phyloP scores from a whole-genome alignment of 2,329 filamentous ascomycete species.

The Aspergillus texensis region DNA sequence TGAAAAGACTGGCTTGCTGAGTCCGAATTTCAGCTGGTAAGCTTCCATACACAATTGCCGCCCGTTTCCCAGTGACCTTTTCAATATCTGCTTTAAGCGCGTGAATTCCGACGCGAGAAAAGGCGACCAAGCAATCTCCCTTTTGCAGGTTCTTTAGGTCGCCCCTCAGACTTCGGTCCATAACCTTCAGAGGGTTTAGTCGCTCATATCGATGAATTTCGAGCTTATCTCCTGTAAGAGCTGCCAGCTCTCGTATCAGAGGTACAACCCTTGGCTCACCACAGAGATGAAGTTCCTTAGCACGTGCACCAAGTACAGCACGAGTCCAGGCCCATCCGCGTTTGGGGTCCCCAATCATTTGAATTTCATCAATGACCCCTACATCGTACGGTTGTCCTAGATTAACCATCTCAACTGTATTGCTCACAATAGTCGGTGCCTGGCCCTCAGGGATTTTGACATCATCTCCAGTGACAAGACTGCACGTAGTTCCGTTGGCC shows the following conservation, averaged over 20 bases:
- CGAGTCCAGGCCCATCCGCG: conserved; percentile 95
- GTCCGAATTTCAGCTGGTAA: conserved; percentile 90
- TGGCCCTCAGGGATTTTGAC: conserved; percentile 67
- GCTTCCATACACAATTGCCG: conserved; percentile 90
- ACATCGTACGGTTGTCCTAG: conserved; percentile 69
- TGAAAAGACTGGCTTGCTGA: conserved; percentile 89
- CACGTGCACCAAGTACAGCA: conserved; percentile 82
- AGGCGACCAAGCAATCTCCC: conserved; percentile 87
- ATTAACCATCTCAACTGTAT: conserved; percentile 90
- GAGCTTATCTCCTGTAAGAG: conserved; percentile 78
- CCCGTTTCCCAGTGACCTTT: conserved; percentile 71
- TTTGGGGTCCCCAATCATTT: conserved; percentile 83
- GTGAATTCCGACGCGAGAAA: conserved; percentile 82
- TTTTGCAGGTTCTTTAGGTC: conserved; percentile 72
- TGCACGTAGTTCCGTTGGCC: conserved; percentile 74
- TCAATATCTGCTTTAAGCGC: conserved; percentile 78
- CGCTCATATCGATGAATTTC: conserved; percentile 82
- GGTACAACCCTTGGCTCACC: conserved; percentile 83
- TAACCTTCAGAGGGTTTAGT: conserved; percentile 74
- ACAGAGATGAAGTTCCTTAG: conserved; percentile 88
- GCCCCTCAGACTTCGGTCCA: conserved; percentile 63
- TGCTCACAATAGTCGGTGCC: conserved; percentile 67
- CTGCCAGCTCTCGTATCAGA: conserved; percentile 75
- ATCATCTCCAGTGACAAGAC: conserved; percentile 89
- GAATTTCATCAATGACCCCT: conserved; percentile 96